Evolutionary conservation across 345 rosid species (phyloP).

Genomic region (Erysimum cheiranthoides): DNA sequence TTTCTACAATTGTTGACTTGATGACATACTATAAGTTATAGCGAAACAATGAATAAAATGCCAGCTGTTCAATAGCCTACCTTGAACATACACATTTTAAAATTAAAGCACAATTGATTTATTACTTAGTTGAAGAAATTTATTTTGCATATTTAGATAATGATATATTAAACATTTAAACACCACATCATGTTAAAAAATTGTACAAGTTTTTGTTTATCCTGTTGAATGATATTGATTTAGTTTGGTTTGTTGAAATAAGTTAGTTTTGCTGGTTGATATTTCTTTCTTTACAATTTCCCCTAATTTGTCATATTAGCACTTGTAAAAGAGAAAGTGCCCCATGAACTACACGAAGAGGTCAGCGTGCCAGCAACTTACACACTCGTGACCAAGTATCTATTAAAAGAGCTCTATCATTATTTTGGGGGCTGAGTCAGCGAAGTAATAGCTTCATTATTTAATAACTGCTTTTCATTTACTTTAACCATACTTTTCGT

Average conservation of each 20-base stretch:
- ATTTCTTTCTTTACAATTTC: background rate
- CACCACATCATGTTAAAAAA: too few relatives aligned
- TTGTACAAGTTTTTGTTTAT: too few relatives aligned
- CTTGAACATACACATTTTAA: too few relatives aligned
- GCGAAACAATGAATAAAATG: too few relatives aligned
- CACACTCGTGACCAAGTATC: constrained; percentile 3
- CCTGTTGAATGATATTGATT: too few relatives aligned
- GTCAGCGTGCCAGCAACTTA: constrained; percentile 31
- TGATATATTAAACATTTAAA: too few relatives aligned
- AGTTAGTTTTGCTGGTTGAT: background rate
- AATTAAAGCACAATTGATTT: too few relatives aligned
- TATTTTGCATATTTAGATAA: too few relatives aligned
- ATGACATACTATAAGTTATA: too few relatives aligned
- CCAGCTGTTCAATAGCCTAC: too few relatives aligned
- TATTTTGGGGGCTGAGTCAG: background rate
- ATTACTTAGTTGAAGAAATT: too few relatives aligned
- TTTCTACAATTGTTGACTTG: too few relatives aligned
- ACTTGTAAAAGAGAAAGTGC: constrained; percentile 12
- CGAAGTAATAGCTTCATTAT: background rate
- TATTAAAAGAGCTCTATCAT: background rate
- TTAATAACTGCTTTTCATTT: background rate
- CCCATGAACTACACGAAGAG: constrained; percentile 36
- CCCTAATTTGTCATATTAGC: constrained; percentile 18
- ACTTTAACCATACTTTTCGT: constrained; percentile 14
- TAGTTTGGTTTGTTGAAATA: background rate